A percentile compares a stretch with the other conserved stretches of the same genome.
These are phyloP conservation scores for Arachnomyces sp. DNA, from an alignment of 2,329 filamentous ascomycete species.

Conservation along the genomic window DNA sequence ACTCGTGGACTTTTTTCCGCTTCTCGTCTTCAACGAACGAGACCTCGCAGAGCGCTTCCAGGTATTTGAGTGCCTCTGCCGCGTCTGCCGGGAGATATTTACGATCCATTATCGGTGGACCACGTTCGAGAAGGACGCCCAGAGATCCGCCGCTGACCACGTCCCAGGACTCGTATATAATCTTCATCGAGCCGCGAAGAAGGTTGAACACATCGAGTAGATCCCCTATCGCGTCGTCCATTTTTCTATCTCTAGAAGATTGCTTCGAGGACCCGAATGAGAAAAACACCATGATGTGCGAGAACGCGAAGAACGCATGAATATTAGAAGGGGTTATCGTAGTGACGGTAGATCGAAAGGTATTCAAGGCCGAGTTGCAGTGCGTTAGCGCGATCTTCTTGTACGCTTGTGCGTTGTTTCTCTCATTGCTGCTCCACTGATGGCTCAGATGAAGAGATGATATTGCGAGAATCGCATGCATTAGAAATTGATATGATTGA, in stretches of 20 bases:
- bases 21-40: neutral
- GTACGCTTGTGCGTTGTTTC: conserved; percentile 1
- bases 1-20: neutral
- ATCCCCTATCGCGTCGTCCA: conserved; percentile 9
- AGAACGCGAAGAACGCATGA: conserved; percentile 12
- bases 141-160: conserved; percentile 6
- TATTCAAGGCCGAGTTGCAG: conserved; percentile 7
- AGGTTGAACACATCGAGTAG: conserved; percentile 10
- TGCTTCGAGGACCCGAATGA: conserved; percentile 11
- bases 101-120: conserved; percentile 10
- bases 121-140: conserved; percentile 11
- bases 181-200: conserved; percentile 8
- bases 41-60: conserved; percentile 8
- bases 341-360: conserved; percentile 5
- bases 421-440: neutral
- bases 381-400: conserved; percentile 8
- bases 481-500: conserved; percentile 15
- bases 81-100: conserved; percentile 8
- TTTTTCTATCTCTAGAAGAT: neutral
- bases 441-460: conserved; percentile 18
- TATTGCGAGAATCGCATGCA: conserved; percentile 18
- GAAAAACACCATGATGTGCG: conserved; percentile 11
- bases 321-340: conserved; percentile 5
- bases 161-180: conserved; percentile 6
- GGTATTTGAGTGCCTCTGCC: conserved; percentile 7